Conservation (phyloP, 2,329 filamentous ascomycete genomes). For the Paraconiothyrium sp. region DNA sequence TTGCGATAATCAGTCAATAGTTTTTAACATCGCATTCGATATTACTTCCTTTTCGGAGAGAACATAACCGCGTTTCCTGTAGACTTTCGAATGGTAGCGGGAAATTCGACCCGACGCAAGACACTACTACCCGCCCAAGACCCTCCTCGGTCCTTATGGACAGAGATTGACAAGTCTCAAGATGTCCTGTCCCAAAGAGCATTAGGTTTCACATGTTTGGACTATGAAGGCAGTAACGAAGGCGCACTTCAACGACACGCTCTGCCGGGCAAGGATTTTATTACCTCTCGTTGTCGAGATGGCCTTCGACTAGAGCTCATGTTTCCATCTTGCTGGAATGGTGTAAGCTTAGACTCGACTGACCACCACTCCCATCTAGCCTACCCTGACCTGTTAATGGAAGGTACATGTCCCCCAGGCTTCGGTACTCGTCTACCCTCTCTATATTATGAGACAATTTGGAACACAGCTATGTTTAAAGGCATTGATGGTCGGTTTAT, state of each 20-base stretch:
- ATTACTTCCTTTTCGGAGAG: conserved; percentile 82
- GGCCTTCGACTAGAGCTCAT: conserved; percentile 74
- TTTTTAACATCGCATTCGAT: conserved; percentile 63
- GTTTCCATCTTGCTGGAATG: conserved; percentile 81
- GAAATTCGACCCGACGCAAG: conserved; percentile 68
- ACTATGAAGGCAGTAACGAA: conserved; percentile 75
- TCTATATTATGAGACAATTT: conserved; percentile 69
- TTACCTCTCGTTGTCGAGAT: conserved; percentile 81
- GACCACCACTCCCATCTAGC: conserved; percentile 72
- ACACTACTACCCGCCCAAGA: conserved; percentile 68
- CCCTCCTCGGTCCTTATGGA: conserved; percentile 76
- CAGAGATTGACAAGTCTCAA: conserved; percentile 71
- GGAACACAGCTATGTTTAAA: conserved; percentile 62
- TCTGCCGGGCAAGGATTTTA: conserved; percentile 79
- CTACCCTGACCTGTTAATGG: conserved; percentile 65
- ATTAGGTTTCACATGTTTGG: conserved; percentile 92
- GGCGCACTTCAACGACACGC: conserved; percentile 81
- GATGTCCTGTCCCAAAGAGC: conserved; percentile 78
- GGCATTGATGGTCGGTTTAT: conserved; percentile 67
- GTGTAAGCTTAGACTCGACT: conserved; percentile 61
- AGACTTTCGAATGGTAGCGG: conserved; percentile 76
- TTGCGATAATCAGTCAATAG: no score
- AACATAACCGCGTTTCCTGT: conserved; percentile 76
- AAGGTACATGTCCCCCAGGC: conserved; percentile 63
- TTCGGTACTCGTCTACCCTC: conserved; percentile 67